phyloP scores from a whole-genome alignment of 257 asterid species.

The Linderniella brevidens region DNA sequence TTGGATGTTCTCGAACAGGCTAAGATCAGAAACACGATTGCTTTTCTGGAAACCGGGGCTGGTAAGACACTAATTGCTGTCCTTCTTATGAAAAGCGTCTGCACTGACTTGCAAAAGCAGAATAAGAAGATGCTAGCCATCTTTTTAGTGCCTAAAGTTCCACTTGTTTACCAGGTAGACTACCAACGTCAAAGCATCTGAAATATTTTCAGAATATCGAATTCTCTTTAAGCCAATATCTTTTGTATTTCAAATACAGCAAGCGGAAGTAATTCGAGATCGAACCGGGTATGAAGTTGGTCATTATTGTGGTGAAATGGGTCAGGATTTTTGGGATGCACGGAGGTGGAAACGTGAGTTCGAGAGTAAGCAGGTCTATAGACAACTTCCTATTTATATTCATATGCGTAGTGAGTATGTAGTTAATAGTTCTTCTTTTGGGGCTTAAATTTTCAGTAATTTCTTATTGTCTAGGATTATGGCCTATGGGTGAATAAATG shows the following conservation, averaged over 20 bases:
- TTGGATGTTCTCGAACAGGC: slow-evolving; percentile 98
- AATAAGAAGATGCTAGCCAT: slow-evolving; percentile 85
- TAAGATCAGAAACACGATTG: slow-evolving; percentile 70
- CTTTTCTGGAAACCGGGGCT: slow-evolving; percentile 98
- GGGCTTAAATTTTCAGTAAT: too few relatives aligned
- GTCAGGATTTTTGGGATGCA: slow-evolving; percentile 99
- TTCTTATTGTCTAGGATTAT: too few relatives aligned
- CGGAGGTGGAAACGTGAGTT: slow-evolving; percentile 97
- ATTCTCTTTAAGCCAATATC: slow-evolving; percentile 9
- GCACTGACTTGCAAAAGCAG: slow-evolving; percentile 40
- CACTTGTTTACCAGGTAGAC: slow-evolving; percentile 92
- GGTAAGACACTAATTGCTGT: slow-evolving; percentile 94
- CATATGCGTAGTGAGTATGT: too few relatives aligned
- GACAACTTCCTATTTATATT: slow-evolving; percentile 2
- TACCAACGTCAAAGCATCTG: slow-evolving; percentile 4
- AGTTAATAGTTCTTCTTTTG: too few relatives aligned
- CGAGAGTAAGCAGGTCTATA: slow-evolving; percentile 77
- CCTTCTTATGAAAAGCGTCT: slow-evolving; percentile 73
- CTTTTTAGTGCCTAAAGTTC: slow-evolving; percentile 96
- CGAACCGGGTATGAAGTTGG: slow-evolving; percentile 88
- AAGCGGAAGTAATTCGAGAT: slow-evolving; percentile 95
- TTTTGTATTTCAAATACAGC: slow-evolving; percentile 34
- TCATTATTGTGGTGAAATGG: slow-evolving; percentile 99
- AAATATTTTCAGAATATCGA: slow-evolving; percentile 8
- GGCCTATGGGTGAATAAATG: too few relatives aligned